Conservation (phyloP, 352 stramenopile genomes). For the Phytophthora pinifolia region DNA sequence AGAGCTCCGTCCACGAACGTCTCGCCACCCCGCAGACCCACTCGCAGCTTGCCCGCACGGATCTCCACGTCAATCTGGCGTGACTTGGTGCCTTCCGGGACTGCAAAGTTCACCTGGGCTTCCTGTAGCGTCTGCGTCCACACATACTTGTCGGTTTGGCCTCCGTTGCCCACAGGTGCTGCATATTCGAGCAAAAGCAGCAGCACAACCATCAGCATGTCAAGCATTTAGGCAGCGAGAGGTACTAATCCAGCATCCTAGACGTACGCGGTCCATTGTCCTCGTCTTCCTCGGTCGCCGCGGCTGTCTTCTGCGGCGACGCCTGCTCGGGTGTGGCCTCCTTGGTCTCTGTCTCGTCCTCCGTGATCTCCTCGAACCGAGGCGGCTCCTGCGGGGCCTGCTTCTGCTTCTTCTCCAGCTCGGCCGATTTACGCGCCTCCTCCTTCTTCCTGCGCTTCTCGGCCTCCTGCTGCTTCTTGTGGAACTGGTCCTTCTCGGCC, state of each 20-base stretch:
- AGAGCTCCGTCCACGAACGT: slow-evolving; percentile 91
- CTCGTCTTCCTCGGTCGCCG: slow-evolving; percentile 55
- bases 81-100: slow-evolving; percentile 94
- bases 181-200: slow-evolving; percentile 13
- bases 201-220: slow-evolving; percentile 10
- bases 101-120: slow-evolving; percentile 89
- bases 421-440: slow-evolving; percentile 41
- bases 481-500: slow-evolving; percentile 77
- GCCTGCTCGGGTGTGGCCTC: slow-evolving; percentile 20
- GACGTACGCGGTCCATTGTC: slow-evolving; percentile 63
- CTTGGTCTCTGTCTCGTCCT: slow-evolving; percentile 46
- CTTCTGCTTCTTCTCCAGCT: slow-evolving; percentile 60
- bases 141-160: slow-evolving; percentile 92
- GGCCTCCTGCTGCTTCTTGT: slow-evolving; percentile 77
- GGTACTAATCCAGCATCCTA: background rate
- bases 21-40: slow-evolving; percentile 76
- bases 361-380: slow-evolving; percentile 83
- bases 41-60: slow-evolving; percentile 87
- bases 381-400: slow-evolving; percentile 33
- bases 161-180: slow-evolving; percentile 92
- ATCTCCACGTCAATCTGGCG: slow-evolving; percentile 94
- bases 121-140: slow-evolving; percentile 99
- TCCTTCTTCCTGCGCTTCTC: slow-evolving; percentile 75
- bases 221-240: background rate
- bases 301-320: slow-evolving; percentile 22